Conservation (phyloP, 257 asterid species). For the Perilla frutescens region DNA sequence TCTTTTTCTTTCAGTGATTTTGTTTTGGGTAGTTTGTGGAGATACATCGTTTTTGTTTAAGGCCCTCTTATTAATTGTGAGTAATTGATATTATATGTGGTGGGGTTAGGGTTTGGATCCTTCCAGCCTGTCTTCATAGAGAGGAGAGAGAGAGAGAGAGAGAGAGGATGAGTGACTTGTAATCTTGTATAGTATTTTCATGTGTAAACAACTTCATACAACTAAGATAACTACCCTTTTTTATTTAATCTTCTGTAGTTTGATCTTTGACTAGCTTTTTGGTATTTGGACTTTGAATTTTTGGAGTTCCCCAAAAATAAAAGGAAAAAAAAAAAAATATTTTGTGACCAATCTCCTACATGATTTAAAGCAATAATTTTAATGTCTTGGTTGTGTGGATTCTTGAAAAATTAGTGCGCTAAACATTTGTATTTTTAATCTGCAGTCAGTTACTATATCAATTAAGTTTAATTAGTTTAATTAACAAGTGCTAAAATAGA, state of each 20-base stretch:
- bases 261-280: slow-evolving; percentile 60
- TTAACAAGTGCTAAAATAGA: background rate
- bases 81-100: slow-evolving; percentile 56
- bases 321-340: background rate
- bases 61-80: slow-evolving; percentile 54
- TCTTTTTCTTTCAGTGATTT: slow-evolving; percentile 13
- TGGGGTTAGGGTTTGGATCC: slow-evolving; percentile 69
- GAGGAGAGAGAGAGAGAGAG: slow-evolving; percentile 31
- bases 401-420: background rate
- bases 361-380: background rate
- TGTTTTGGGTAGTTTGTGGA: slow-evolving; percentile 44
- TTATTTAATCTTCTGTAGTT: slow-evolving; percentile 37
- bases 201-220: slow-evolving; percentile 51
- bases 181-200: background rate
- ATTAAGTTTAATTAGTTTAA: no score
- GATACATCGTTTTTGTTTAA: slow-evolving; percentile 39
- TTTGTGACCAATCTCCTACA: background rate
- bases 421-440: no score
- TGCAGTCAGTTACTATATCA: no score
- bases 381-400: background rate
- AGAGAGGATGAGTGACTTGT: no score
- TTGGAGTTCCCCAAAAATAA: slow-evolving; percentile 17
- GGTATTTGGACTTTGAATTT: slow-evolving; percentile 42
- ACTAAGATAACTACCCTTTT: slow-evolving; percentile 22
- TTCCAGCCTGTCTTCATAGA: slow-evolving; percentile 68